Base-by-base conservation (phyloP, 163 green algal genomes). In the Volvox carteri region DNA sequence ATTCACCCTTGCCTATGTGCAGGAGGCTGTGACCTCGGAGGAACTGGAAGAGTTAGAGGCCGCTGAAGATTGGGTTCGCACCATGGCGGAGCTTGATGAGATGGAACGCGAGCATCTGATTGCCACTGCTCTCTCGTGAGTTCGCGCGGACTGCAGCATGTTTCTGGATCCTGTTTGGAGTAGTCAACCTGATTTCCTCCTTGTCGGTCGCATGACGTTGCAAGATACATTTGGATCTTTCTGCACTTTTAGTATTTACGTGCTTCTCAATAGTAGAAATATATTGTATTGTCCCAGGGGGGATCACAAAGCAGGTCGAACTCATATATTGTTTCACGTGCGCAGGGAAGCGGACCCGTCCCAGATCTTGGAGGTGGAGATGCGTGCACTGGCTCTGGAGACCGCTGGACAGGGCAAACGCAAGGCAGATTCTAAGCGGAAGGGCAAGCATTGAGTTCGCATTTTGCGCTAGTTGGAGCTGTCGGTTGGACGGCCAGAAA, bases 21-120 rank as follows among this genome's bases (percentile, higher is more conserved):
- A 88, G 81, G 81, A 80, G 48, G 46, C 46, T 42, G 50, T 88
- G 0, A 80, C 67, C 23, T 67, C 46, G 9, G 81, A 88, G 67
- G 81, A 88, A n/a, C 81, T 88, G 3, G 67, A 80, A 48, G 81
- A 88, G 48, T 65, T 88, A 4, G 81, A 88, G 46, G 81, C 81
- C 11, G 35, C n/a, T 23, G 81, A 88, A 48, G 67, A 79, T 2
- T 88, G 81, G 81, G 81, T 88, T 1, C 33, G 44, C 2, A 41
- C 25, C 3, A 80, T 80, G 65, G 67, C 81, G 8, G 48, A 80
- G 1, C 35, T 88, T 19, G 81, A 88, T n/a, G 81, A 80, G 28
- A 80, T 72, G 48, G 81, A 88, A 70, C 81, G 67, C 21, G 81
- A 88, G 48, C 81, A 88, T 37, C 33, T 88, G 1, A 80, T 88